Evolutionary conservation across 345 rosid species (phyloP), one percentile per base, ranked within the genome.

Genomic region (Melaleuca alternifolia): DNA sequence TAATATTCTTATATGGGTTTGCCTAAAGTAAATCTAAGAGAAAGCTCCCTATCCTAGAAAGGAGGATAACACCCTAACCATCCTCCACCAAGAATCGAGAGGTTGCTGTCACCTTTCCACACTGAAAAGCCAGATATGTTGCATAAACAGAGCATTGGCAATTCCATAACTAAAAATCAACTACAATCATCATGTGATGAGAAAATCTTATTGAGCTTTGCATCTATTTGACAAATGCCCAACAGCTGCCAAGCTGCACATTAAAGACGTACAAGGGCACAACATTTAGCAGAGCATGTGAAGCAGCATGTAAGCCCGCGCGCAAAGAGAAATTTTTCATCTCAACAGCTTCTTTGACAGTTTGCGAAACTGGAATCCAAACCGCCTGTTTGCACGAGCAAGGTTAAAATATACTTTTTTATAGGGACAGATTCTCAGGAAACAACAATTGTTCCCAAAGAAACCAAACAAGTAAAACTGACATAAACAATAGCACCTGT

Each of bases 271-370:
- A 61, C 97, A 94, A 84, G 81, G 98, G 99, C 83, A 93, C 97
- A 84, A 94, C 96, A 88, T 94, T 93, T 61, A 94, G 94, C 92
- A 95, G 89, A 79, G 98, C 99, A 89, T 97, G 99, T 89, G 94
- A 96, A 87, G 99, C 98, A 81, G 98, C 99, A 90, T 96, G 99
- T 92, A 95, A 89, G 88, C 99, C 99, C 10, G 95, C 92, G 50
- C 92, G 93, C 65, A 96, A 91, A 51, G 93, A 85, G 16, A 91
- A 92, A 13, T 54, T 54, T 76, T 82, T 88, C 83, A 83, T 83
- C 87, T 91, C 95, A 24, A 95, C 95, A 48, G 50, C 88, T 87
- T 87, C 51, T 91, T 93, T 93, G 86, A 93, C 85, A 41, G 93
- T 85, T 85, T 89, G 91, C 21, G 99, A 94, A 89, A 96, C 96